phyloP scores from a whole-genome alignment of 495 filamentous ascomycete genomes.

The Polyplosphaeria fusca region DNA sequence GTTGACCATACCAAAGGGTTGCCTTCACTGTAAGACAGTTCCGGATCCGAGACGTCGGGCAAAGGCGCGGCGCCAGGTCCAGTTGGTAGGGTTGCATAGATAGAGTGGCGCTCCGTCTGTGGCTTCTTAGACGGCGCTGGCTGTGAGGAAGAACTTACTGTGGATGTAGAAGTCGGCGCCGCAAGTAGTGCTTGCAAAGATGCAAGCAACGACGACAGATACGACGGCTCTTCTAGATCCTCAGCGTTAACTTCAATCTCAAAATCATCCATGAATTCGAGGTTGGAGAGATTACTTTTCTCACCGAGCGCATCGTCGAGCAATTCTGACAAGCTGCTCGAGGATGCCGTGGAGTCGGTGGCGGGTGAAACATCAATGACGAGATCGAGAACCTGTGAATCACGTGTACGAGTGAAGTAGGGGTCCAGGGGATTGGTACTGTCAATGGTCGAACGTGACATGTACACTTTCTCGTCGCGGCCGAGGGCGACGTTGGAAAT shows the following conservation, averaged over 20 bases:
- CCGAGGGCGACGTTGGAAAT: constrained; percentile 79
- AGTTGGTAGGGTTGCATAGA: constrained; percentile 69
- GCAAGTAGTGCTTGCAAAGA: constrained; percentile 31
- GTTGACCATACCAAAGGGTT: constrained; percentile 61
- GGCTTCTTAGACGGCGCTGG: background rate
- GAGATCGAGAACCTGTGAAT: constrained; percentile 69
- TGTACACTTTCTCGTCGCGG: constrained; percentile 83
- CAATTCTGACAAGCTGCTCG: constrained; percentile 9
- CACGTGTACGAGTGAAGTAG: constrained; percentile 74
- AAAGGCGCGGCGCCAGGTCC: constrained; percentile 74
- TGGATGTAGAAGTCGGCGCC: constrained; percentile 28
- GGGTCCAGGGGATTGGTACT: constrained; percentile 72
- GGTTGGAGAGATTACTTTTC: constrained; percentile 11
- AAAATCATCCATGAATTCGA: constrained; percentile 6
- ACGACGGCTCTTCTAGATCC: constrained; percentile 30
- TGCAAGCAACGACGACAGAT: constrained; percentile 36
- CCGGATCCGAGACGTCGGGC: constrained; percentile 62
- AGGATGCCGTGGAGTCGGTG: constrained; percentile 5
- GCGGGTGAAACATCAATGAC: constrained; percentile 53
- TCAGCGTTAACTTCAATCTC: constrained; percentile 21
- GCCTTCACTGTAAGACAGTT: constrained; percentile 27
- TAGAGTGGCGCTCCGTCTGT: constrained; percentile 43
- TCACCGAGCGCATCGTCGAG: constrained; percentile 6
- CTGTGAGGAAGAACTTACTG: constrained; percentile 37
- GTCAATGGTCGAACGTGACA: constrained; percentile 71